Base-by-base conservation (phyloP, 2,329 filamentous ascomycete species). In the Cladosporium velox region DNA sequence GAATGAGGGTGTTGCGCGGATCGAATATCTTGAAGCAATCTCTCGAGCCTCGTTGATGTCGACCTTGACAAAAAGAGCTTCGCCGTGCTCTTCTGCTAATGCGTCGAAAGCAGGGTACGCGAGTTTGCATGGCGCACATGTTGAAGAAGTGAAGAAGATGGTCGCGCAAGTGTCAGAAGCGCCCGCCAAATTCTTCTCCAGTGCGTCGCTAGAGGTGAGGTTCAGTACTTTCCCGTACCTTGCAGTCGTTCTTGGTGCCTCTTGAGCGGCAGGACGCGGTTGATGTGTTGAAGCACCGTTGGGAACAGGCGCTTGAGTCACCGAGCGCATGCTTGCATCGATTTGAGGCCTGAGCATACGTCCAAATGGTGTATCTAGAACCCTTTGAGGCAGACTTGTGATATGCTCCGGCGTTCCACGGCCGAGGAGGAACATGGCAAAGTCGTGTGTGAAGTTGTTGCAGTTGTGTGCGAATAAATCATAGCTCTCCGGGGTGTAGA, bases 361-460 rank as follows among this genome's bases (percentile, higher is more conserved):
- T 0, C 95, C 95, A 74, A 97, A 90, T 0, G 92, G 92, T 0
- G 92, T 95, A 66, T 91, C 88, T 14, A 98, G 84, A 10, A 98
- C 93, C 0, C 89, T 90, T 73, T 93, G 86, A 0, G 94, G 94
- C 75, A 98, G 88, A 70, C 90, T 92, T 34, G 87, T 86, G 70
- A 99, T 98, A 72, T 96, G 89, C 1, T 89, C 86, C 0, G 95
- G 95, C 67, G 98, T 98, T 2, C 92, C 91, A 71, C 89, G 91
- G 26, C 95, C 94, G 0, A 97, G 82, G 0, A 98, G 83, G 69
- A 98, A 98, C 78, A 91, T 95, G 69, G 92, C 84, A 70, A 98
- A 89, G 68, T 97, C 93, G 74, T 98, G 94, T 3, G 91, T 92
- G 78, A 98, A 99, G 78, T 97, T 97, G 81, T 98, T 99, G 82